Conservation (phyloP, 192 early-diverging fungal genomes). For the Dimargaris verticillata region DNA sequence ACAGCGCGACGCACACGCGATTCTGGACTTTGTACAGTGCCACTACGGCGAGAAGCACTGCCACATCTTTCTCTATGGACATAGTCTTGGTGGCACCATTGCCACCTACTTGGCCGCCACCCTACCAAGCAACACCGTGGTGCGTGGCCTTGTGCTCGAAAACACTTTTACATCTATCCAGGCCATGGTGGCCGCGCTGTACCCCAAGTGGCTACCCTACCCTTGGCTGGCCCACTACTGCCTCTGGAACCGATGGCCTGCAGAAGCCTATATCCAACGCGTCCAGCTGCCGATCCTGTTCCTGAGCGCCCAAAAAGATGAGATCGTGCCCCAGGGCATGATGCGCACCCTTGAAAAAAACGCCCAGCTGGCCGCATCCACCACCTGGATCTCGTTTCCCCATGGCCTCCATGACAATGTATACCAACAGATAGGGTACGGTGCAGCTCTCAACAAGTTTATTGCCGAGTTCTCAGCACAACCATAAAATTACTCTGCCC, state of each 20-base stretch:
- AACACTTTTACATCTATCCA: slow-evolving; percentile 23
- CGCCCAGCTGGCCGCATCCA: slow-evolving; percentile 8
- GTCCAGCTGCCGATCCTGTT: slow-evolving; percentile 18
- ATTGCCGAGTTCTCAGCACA: neutral
- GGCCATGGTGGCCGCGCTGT: slow-evolving; percentile 22
- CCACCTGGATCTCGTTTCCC: slow-evolving; percentile 13
- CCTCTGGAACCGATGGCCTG: slow-evolving; percentile 23
- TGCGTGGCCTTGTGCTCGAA: slow-evolving; percentile 23
- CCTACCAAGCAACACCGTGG: slow-evolving; percentile 1
- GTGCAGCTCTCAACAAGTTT: slow-evolving; percentile 10
- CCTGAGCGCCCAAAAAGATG: slow-evolving; percentile 21
- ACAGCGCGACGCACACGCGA: slow-evolving; percentile 17
- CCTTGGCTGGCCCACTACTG: slow-evolving; percentile 16
- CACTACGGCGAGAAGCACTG: slow-evolving; percentile 9
- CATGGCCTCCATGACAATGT: slow-evolving; percentile 20
- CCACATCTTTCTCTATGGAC: slow-evolving; percentile 20
- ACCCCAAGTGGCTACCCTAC: slow-evolving; percentile 22
- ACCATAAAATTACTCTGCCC: too few species aligned
- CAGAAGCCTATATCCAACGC: slow-evolving; percentile 7
- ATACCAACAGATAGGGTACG: slow-evolving; percentile 10
- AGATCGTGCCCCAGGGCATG: slow-evolving; percentile 22
- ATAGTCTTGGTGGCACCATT: slow-evolving; percentile 24
- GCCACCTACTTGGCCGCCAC: slow-evolving; percentile 17
- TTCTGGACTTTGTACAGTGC: slow-evolving; percentile 11
- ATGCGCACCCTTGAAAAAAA: slow-evolving; percentile 17